These are phyloP conservation scores for Phalaenopsis hybrid DNA, from an alignment of 116 monocot genomes.

Conservation along the genomic window DNA sequence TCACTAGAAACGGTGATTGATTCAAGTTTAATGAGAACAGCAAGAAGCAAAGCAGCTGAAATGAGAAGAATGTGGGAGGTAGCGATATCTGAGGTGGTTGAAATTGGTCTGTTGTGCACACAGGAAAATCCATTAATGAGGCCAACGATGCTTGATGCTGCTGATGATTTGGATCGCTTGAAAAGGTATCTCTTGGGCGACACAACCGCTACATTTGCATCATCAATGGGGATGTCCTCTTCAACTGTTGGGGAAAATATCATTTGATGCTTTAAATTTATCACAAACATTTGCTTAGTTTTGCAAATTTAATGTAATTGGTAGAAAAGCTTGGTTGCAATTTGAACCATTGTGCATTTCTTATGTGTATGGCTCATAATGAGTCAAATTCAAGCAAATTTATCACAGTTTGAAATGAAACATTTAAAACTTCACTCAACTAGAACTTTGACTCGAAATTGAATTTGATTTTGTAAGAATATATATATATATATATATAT, in stretches of 20 bases:
- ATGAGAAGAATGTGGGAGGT: constrained; percentile 42
- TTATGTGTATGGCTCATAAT: no score
- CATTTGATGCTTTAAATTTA: no score
- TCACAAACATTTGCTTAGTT: no score
- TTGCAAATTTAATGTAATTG: no score
- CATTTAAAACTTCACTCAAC: no score
- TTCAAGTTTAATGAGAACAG: constrained; percentile 11
- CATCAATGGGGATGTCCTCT: constrained; percentile 36
- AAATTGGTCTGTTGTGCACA: constrained; percentile 51
- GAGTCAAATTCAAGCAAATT: no score
- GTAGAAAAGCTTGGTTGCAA: no score
- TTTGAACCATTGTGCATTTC: no score
- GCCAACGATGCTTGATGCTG: constrained; percentile 58
- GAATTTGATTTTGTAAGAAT: no score
- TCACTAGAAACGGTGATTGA: constrained; percentile 27
- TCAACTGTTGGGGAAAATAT: constrained; percentile 31
- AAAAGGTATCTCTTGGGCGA: constrained; percentile 50
- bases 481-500: no score
- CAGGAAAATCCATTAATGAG: constrained; percentile 35
- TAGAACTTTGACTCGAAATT: no score
- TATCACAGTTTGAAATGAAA: no score
- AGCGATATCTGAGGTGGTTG: constrained; percentile 37
- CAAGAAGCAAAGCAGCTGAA: constrained; percentile 24
- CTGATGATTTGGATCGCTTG: constrained; percentile 51
- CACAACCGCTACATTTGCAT: constrained; percentile 48